A percentile compares a stretch with the other conserved stretches of the same genome.
These are phyloP conservation scores for Nannochloropsis gaditana DNA, from an alignment of 108 stramenopile species.

Conservation along the genomic window DNA sequence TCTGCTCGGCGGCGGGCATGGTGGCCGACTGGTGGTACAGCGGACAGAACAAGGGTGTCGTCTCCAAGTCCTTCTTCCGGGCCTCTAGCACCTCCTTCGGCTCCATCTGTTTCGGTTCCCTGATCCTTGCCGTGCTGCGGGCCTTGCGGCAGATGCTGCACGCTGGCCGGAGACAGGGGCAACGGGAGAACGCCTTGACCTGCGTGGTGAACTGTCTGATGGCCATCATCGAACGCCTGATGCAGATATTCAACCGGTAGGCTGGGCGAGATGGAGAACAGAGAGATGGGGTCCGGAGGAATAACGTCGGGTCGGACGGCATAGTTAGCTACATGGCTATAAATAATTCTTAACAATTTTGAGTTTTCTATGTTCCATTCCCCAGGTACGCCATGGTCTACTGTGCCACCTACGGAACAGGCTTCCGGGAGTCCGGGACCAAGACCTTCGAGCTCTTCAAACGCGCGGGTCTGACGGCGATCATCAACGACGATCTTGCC, in stretches of 20 bases:
- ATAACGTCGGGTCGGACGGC: neutral
- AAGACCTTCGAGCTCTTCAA: slow-evolving; percentile 35
- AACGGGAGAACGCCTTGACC: slow-evolving; percentile 21
- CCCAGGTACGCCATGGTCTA: slow-evolving; percentile 13
- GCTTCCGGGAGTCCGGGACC: slow-evolving; percentile 31
- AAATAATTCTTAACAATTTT: too few relatives aligned
- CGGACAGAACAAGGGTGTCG: slow-evolving; percentile 7
- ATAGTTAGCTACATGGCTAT: too few relatives aligned
- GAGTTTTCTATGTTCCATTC: neutral
- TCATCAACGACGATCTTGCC: slow-evolving; percentile 44
- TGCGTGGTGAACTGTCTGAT: slow-evolving; percentile 24
- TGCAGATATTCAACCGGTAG: slow-evolving; percentile 41
- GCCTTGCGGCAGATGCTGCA: slow-evolving; percentile 57
- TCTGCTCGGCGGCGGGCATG: slow-evolving; percentile 28
- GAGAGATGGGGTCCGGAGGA: neutral
- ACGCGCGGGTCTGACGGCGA: slow-evolving; percentile 26
- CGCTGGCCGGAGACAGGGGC: slow-evolving; percentile 34
- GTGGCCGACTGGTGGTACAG: slow-evolving; percentile 49
- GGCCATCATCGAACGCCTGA: slow-evolving; percentile 28
- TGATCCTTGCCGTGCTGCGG: slow-evolving; percentile 71
- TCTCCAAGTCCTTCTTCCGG: slow-evolving; percentile 32
- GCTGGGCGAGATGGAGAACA: neutral
- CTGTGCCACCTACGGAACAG: slow-evolving; percentile 39
- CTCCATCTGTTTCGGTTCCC: slow-evolving; percentile 78
- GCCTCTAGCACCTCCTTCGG: slow-evolving; percentile 58